Evolutionary conservation across 495 filamentous ascomycete genomes (phyloP).

Genomic region (Parachaetomium inaequale): DNA sequence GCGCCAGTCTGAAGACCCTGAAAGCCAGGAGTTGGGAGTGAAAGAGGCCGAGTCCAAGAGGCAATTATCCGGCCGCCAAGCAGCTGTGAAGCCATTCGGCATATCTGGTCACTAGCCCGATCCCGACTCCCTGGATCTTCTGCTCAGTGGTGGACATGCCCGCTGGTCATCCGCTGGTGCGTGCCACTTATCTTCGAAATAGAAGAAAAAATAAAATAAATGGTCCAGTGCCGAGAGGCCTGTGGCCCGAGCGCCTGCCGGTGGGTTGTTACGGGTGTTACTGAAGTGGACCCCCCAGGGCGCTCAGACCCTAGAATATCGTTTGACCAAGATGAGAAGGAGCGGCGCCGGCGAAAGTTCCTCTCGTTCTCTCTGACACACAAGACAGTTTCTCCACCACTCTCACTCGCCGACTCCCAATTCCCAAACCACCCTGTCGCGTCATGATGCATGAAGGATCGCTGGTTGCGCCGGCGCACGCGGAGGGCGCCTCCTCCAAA

Average conservation of each 20-base stretch:
- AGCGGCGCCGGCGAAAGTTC: conserved; percentile 6
- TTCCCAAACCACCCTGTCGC: not conserved
- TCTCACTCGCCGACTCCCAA: not conserved
- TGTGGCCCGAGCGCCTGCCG: conserved; percentile 1
- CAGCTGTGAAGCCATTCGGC: conserved; percentile 29
- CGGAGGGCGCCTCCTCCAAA: conserved; percentile 9
- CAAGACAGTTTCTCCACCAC: conserved; percentile 9
- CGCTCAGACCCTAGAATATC: not conserved
- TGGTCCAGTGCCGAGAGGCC: conserved; percentile 9
- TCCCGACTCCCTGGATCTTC: conserved; percentile 36
- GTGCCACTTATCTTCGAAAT: conserved; percentile 3
- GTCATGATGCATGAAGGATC: conserved; percentile 24
- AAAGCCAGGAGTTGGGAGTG: no score
- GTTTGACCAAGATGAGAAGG: not conserved
- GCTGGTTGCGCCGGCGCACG: conserved; percentile 12
- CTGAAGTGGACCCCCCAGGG: not conserved
- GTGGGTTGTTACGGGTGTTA: not conserved
- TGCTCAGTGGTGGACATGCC: not conserved
- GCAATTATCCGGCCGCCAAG: no score
- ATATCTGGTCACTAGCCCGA: conserved; percentile 34
- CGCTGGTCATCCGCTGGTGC: not conserved
- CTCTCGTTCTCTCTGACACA: not conserved
- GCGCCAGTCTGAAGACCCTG: no score
- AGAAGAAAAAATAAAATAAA: no score
- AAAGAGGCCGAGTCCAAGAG: no score